Base-by-base conservation (phyloP, 371 early-diverging fungal species). In the Coemansia sp. region DNA sequence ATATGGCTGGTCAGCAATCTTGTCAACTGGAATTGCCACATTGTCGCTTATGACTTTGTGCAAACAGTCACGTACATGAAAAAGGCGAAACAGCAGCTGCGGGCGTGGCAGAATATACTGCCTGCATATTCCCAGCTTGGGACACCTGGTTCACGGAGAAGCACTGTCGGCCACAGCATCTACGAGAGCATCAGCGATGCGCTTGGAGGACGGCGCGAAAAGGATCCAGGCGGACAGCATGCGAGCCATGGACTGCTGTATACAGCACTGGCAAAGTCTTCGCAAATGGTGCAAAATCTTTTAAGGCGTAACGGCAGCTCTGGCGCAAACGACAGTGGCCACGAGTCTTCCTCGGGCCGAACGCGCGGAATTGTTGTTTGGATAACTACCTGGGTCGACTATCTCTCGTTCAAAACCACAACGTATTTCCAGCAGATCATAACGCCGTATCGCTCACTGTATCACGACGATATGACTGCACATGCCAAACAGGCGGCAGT, bases 361-460 rank as follows among this genome's bases (percentile, higher is more conserved):
- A 60, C 60, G 57, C 66, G 75, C 6, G 70, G 63, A 13, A 62
- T 74, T 23, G 57, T 66, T 15, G 40, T 63, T 15, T 65, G 75
- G 70, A 55, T 77, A n/a, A 51, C 36, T 6, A 55, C 60, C n/a
- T 77, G 74, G 74, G 51, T 61, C 8, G 63, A 56, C 40, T 55
- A 63, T 29, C 61, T 73, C 58, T 24, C 70, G 1, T 74, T 77
- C 61, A 69, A 69, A 53, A 77, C 78, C 3, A 73, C 78, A 3
- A 60, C 58, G 2, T 73, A 73, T 51, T 77, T 77, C 40, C 78
- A 77, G 58, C 74, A 69, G 63, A 48, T 69, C 36, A 66, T 77
- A 19, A 63, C 57, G 21, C 66, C 69, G 11, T 32, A 69, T 15
- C 69, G 78, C 49, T 63, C 74, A 12, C 66, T 77, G 23, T 62